Evolutionary conservation across 192 early-diverging fungal genomes (phyloP).

Genomic region (Coemansia sp.): DNA sequence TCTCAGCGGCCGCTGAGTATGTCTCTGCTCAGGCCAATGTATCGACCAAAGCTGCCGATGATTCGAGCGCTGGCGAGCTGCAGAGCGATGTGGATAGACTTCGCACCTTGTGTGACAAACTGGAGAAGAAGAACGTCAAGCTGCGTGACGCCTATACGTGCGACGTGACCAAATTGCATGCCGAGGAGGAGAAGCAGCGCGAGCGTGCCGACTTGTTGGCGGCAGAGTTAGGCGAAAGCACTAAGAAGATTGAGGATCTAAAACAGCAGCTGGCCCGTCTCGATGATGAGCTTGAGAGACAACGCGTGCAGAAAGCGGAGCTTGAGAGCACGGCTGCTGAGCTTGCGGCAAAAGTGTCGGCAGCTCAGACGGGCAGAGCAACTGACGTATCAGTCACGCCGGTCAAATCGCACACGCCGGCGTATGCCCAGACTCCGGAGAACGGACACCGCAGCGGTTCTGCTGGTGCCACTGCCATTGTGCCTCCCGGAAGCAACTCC

Average conservation of each 20-base stretch:
- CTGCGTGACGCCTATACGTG: constrained; percentile 41
- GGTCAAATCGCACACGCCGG: not conserved
- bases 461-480: not conserved
- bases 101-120: constrained; percentile 27
- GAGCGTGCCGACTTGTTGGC: constrained; percentile 25
- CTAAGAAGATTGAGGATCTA: not conserved
- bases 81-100: constrained; percentile 17
- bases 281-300: constrained; percentile 14
- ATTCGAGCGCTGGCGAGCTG: too few relatives aligned
- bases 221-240: constrained; percentile 10
- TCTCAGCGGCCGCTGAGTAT: constrained; percentile 3
- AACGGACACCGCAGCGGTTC: not conserved
- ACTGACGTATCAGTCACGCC: constrained; percentile 1
- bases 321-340: constrained; percentile 8
- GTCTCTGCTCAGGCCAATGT: too few relatives aligned
- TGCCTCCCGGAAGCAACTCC: not conserved
- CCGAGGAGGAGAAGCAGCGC: constrained; percentile 36
- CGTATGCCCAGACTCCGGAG: not conserved
- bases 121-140: constrained; percentile 41
- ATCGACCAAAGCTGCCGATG: too few relatives aligned
- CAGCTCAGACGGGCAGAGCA: not conserved
- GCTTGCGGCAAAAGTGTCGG: not conserved
- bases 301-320: constrained; percentile 11
- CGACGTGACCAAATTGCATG: constrained; percentile 37
- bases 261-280: constrained; percentile 12